These are phyloP conservation scores for Wickerhamomyces bovis DNA, from an alignment of 805 yeast genomes.

Conservation along the genomic window DNA sequence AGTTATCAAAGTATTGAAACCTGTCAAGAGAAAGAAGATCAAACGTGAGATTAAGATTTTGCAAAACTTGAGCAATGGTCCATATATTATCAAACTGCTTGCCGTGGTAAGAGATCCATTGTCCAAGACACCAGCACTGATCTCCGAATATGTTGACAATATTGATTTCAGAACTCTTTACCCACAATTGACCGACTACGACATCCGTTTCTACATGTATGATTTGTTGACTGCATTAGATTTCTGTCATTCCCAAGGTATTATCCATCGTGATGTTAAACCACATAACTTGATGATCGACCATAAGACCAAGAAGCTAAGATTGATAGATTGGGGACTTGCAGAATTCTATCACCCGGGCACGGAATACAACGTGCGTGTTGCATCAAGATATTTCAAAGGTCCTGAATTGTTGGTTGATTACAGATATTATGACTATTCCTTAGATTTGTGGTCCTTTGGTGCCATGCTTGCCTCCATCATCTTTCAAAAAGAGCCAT, in stretches of 20 bases:
- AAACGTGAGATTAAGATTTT: slow-evolving; percentile 85
- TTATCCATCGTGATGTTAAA: slow-evolving; percentile 91
- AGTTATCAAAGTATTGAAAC: slow-evolving; percentile 88
- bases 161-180: slow-evolving; percentile 82
- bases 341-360: slow-evolving; percentile 92
- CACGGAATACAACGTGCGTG: slow-evolving; percentile 84
- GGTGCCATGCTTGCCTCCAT: slow-evolving; percentile 91
- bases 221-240: slow-evolving; percentile 80
- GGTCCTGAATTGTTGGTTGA: slow-evolving; percentile 89
- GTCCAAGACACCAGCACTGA: slow-evolving; percentile 80
- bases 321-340: slow-evolving; percentile 91
- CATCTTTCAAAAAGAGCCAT: slow-evolving; percentile 84
- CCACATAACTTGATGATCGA: slow-evolving; percentile 95
- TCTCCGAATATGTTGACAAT: slow-evolving; percentile 80
- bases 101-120: slow-evolving; percentile 87
- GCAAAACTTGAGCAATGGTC: slow-evolving; percentile 79
- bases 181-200: slow-evolving; percentile 69
- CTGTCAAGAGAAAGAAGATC: slow-evolving; percentile 88
- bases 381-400: slow-evolving; percentile 86
- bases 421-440: slow-evolving; percentile 78
- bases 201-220: slow-evolving; percentile 77
- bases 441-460: slow-evolving; percentile 84
- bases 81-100: slow-evolving; percentile 66
- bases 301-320: slow-evolving; percentile 52
- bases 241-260: slow-evolving; percentile 88